Percentiles rank a stretch among this genome's conserved stretches.
Conservation (phyloP, 345 rosid species). For the Arabis alpina region DNA sequence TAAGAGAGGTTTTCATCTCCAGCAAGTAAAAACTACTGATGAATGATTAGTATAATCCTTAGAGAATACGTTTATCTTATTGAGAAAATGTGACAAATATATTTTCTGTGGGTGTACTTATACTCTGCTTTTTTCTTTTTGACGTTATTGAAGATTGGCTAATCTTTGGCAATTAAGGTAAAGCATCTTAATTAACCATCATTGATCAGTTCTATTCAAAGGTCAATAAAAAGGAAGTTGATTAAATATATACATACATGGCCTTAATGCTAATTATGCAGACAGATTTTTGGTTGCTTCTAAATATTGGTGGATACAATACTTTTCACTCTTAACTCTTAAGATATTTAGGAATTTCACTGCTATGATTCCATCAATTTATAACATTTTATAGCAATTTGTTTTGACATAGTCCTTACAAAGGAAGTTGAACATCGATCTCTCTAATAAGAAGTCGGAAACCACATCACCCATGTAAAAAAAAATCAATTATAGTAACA, state of each 20-base stretch:
- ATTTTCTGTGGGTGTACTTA: slow-evolving; percentile 22
- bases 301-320: slow-evolving; percentile 7
- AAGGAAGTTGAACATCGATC: too few relatives aligned
- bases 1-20: background rate
- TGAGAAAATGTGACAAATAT: background rate
- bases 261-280: background rate
- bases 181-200: slow-evolving; percentile 37
- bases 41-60: background rate
- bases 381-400: background rate
- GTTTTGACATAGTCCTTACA: too few relatives aligned
- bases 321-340: background rate
- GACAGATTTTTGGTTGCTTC: background rate
- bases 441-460: too few relatives aligned
- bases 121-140: slow-evolving; percentile 13
- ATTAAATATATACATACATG: background rate
- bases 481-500: too few relatives aligned
- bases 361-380: background rate
- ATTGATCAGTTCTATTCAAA: slow-evolving; percentile 6
- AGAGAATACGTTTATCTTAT: background rate
- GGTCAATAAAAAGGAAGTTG: slow-evolving; percentile 4
- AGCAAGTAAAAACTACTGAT: background rate
- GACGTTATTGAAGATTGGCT: slow-evolving; percentile 35
- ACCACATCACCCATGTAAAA: too few relatives aligned
- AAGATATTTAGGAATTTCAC: background rate
- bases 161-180: slow-evolving; percentile 29